These are phyloP conservation scores for Tilletia caries DNA, from an alignment of 1,284 basidiomycete genomes.

Conservation along the genomic window DNA sequence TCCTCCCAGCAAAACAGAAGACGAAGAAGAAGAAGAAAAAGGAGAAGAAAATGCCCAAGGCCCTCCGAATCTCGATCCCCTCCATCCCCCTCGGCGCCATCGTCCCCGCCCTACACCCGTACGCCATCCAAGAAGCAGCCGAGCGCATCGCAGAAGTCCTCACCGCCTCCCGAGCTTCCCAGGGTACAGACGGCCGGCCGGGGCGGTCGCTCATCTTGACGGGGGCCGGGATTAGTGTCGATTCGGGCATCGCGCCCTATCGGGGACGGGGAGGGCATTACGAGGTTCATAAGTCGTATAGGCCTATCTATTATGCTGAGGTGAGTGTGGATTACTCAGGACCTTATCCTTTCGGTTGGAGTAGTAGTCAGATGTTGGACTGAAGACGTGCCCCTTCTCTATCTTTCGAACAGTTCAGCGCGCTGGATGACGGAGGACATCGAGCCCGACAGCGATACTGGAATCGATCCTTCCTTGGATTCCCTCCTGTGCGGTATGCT, in stretches of 20 bases:
- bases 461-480: conserved; percentile 51
- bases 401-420: conserved; percentile 26
- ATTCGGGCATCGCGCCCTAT: conserved; percentile 52
- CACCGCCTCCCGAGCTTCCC: conserved; percentile 24
- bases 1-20: too few relatives aligned
- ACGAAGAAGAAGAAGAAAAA: too few relatives aligned
- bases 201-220: background rate
- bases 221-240: conserved; percentile 50
- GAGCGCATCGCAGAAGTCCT: conserved; percentile 34
- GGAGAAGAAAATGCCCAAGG: background rate
- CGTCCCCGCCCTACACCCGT: conserved; percentile 23
- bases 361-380: background rate
- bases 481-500: conserved; percentile 42
- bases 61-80: conserved; percentile 49
- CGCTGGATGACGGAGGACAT: conserved; percentile 33
- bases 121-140: conserved; percentile 30
- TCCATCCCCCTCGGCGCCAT: conserved; percentile 37
- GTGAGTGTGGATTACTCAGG: background rate
- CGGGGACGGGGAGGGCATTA: conserved; percentile 49
- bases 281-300: conserved; percentile 43
- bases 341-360: too few relatives aligned
- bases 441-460: conserved; percentile 45
- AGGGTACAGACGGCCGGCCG: conserved; percentile 31
- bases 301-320: conserved; percentile 52
- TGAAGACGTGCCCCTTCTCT: background rate